Conservation (phyloP, 2,329 filamentous ascomycete genomes). For the Beauveria asiatica region DNA sequence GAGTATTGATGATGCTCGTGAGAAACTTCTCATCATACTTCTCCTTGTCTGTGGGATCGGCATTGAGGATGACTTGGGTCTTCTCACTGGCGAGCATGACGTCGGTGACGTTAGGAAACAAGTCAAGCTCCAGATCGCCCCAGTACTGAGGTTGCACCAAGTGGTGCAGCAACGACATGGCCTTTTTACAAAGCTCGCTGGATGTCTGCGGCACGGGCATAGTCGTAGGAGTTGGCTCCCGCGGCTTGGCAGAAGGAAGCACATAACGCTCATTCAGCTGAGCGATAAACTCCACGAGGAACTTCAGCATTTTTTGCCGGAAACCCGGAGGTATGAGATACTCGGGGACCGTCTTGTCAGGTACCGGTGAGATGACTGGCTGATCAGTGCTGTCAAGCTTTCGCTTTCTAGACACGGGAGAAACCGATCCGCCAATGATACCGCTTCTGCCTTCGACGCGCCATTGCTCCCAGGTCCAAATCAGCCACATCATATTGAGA, state of each 20-base stretch:
- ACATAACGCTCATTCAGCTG: conserved; percentile 79
- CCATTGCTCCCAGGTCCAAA: conserved; percentile 88
- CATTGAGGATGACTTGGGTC: conserved; percentile 50
- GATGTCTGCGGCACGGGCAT: conserved; percentile 45
- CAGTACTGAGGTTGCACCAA: conserved; percentile 81
- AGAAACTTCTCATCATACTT: conserved; percentile 77
- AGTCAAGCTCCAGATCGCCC: conserved; percentile 84
- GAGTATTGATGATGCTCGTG: conserved; percentile 83
- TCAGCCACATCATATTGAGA: conserved; percentile 79
- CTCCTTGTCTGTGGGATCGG: conserved; percentile 55
- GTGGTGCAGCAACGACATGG: conserved; percentile 72
- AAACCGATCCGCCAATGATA: conserved; percentile 47
- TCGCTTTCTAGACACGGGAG: conserved; percentile 66
- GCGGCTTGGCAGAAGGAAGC: conserved; percentile 60
- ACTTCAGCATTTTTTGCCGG: conserved; percentile 80
- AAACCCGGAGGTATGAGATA: conserved; percentile 60
- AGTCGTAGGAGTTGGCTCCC: conserved; percentile 39
- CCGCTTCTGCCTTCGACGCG: conserved; percentile 54
- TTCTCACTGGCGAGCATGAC: conserved; percentile 78
- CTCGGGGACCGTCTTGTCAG: conserved; percentile 43
- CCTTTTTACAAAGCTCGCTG: conserved; percentile 77
- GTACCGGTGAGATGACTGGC: conserved; percentile 45
- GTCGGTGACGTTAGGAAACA: conserved; percentile 86
- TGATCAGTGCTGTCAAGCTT: conserved; percentile 57
- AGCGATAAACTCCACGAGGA: conserved; percentile 90